Conservation (phyloP, 495 filamentous ascomycete species). For the Lindgomyces ingoldianus region DNA sequence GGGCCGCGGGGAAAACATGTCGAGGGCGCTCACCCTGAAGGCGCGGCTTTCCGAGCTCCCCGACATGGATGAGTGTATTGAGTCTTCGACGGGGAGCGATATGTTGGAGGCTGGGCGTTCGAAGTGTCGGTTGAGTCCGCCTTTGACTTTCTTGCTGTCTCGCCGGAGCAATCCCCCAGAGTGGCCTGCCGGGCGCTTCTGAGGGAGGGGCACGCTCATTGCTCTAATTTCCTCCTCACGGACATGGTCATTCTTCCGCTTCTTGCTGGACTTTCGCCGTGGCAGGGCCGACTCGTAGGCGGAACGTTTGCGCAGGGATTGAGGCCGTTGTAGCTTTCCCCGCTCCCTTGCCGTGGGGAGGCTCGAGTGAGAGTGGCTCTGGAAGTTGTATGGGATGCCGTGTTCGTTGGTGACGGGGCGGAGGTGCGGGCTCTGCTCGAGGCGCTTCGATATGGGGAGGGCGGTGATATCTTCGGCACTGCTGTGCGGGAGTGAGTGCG, state of each 20-base stretch:
- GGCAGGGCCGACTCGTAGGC: slow-evolving; percentile 56
- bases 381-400: slow-evolving; percentile 52
- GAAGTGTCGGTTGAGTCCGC: slow-evolving; percentile 57
- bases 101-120: slow-evolving; percentile 70
- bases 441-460: slow-evolving; percentile 38
- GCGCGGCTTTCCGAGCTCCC: slow-evolving; percentile 67
- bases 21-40: slow-evolving; percentile 73
- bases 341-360: slow-evolving; percentile 48
- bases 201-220: slow-evolving; percentile 71
- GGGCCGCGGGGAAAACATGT: slow-evolving; percentile 75
- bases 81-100: slow-evolving; percentile 70
- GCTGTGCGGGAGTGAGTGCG: not conserved
- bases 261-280: slow-evolving; percentile 77
- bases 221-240: slow-evolving; percentile 83
- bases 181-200: slow-evolving; percentile 59
- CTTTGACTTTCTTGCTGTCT: slow-evolving; percentile 65
- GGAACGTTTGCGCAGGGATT: slow-evolving; percentile 66
- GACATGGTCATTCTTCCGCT: slow-evolving; percentile 70
- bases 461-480: slow-evolving; percentile 48
- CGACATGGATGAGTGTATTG: slow-evolving; percentile 71
- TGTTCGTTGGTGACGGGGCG: slow-evolving; percentile 44
- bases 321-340: slow-evolving; percentile 52
- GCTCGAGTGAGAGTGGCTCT: slow-evolving; percentile 50
- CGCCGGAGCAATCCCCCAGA: slow-evolving; percentile 58
- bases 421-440: slow-evolving; percentile 46